These are phyloP conservation scores for Pyrus pyrifolia DNA, from an alignment of 306 rosid species.

Conservation along the genomic window DNA sequence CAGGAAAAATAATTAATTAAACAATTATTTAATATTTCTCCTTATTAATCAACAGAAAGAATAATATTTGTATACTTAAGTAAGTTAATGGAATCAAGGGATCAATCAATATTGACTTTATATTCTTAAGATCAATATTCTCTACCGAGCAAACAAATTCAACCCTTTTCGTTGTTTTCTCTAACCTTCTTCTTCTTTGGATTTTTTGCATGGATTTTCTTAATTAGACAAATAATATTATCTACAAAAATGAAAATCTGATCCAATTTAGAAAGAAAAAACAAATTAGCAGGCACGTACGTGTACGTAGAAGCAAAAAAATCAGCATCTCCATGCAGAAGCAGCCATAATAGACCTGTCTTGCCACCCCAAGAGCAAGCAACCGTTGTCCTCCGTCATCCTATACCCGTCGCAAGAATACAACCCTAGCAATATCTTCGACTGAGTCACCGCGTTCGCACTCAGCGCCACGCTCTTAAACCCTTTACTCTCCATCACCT, in stretches of 20 bases:
- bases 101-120: background rate
- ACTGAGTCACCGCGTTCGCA: constrained; percentile 86
- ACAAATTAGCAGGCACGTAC: background rate
- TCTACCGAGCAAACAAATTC: background rate
- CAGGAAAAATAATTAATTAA: background rate
- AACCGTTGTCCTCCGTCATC: constrained; percentile 76
- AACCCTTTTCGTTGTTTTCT: background rate
- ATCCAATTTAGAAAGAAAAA: background rate
- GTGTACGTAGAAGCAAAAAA: background rate
- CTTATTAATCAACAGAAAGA: background rate
- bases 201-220: background rate
- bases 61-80: background rate
- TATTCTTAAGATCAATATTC: background rate
- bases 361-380: constrained; percentile 88
- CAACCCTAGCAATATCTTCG: constrained; percentile 70
- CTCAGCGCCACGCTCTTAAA: constrained; percentile 67
- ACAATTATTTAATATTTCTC: background rate
- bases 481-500: constrained; percentile 80
- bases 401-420: constrained; percentile 79
- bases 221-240: background rate
- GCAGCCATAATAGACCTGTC: constrained; percentile 75
- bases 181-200: background rate
- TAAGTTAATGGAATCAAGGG: background rate
- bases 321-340: constrained; percentile 85
- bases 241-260: background rate